A percentile compares a stretch with the other conserved stretches of the same genome.
Evolutionary conservation across 2,329 filamentous ascomycete genomes (phyloP).

Genomic region (Cercospora sojina): DNA sequence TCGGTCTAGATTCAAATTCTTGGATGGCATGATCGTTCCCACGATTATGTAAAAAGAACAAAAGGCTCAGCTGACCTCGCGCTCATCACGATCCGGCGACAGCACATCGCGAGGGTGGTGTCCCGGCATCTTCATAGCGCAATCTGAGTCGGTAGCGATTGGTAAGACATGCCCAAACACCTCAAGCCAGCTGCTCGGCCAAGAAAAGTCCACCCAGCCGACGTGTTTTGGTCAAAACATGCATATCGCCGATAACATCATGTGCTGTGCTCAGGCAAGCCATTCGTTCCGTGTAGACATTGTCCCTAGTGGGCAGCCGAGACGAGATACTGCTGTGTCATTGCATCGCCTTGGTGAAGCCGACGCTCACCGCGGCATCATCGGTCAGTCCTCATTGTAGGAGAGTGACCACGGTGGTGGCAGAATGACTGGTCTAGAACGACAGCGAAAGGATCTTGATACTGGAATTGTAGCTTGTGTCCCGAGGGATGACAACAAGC

Average conservation of each 20-base stretch:
- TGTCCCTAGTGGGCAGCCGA: neutral
- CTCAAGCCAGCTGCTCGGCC: neutral
- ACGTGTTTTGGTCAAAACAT: neutral
- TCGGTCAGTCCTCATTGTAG: neutral
- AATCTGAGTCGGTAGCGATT: neutral
- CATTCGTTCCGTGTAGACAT: neutral
- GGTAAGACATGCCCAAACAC: neutral
- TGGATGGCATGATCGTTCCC: neutral
- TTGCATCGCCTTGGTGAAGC: neutral
- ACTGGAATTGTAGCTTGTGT: slow-evolving; percentile 5
- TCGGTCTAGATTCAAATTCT: neutral
- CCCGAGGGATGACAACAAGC: neutral
- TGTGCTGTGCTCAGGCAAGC: neutral
- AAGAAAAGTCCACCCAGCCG: neutral
- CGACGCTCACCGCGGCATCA: neutral
- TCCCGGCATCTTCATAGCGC: neutral
- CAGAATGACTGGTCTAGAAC: neutral
- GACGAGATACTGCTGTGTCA: neutral
- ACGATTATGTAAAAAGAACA: neutral
- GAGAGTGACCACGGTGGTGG: neutral
- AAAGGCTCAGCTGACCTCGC: neutral
- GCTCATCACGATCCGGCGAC: neutral
- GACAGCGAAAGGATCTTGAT: neutral
- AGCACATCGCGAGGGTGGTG: neutral
- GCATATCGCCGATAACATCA: neutral